Conservation (phyloP, 2,329 filamentous ascomycete genomes). For the Saccharata proteae region DNA sequence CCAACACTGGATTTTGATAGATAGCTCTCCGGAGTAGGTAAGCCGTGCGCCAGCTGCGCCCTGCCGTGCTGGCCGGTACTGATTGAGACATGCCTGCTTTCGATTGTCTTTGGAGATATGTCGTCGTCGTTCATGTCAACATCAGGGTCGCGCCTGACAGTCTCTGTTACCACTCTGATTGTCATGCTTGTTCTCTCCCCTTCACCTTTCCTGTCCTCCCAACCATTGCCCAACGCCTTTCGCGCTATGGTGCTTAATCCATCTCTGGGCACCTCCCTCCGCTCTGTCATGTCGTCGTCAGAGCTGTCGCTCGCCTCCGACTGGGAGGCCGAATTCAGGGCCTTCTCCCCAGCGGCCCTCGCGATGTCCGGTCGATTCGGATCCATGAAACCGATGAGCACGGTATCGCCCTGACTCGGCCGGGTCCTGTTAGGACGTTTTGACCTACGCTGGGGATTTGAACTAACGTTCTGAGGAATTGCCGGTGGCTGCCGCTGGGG, state of each 20-base stretch:
- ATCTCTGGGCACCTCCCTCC: no score
- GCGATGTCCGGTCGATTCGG: conserved; percentile 56
- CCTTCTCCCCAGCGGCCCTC: conserved; percentile 39
- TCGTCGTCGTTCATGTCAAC: conserved; percentile 4
- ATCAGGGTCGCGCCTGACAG: conserved; percentile 3
- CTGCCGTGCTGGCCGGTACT: not conserved
- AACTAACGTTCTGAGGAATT: conserved; percentile 23
- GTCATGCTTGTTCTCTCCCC: no score
- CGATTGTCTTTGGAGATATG: not conserved
- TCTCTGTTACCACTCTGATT: no score
- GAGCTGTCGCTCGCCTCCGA: conserved; percentile 33
- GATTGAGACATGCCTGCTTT: not conserved
- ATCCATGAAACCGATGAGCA: conserved; percentile 54
- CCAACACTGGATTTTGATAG: not conserved
- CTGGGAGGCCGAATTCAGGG: conserved; percentile 35
- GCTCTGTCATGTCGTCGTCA: conserved; percentile 20
- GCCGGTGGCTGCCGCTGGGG: conserved; percentile 15
- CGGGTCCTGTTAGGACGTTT: conserved; percentile 41
- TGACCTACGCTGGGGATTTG: conserved; percentile 22
- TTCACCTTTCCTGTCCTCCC: no score
- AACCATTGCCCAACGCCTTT: not conserved
- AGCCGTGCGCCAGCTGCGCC: not conserved
- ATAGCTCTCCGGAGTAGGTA: conserved; percentile 5
- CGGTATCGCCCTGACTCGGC: conserved; percentile 48
- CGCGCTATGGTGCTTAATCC: conserved; percentile 1